Conservation (phyloP, 768 basidiomycete species). For the Clitopilus passeckerianus region DNA sequence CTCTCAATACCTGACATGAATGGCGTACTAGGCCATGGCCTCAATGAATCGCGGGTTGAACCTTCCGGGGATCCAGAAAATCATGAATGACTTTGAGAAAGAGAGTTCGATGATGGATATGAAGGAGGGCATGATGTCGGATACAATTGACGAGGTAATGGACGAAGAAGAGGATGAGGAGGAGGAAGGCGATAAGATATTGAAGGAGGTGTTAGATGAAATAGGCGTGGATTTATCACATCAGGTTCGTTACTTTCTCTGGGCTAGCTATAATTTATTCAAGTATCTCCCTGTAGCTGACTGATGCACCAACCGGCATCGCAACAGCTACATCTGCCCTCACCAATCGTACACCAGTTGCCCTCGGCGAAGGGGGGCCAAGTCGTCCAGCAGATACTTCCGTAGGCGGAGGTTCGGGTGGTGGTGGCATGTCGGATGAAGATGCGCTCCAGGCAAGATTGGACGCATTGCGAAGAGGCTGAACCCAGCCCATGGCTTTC, state of each 20-base stretch:
- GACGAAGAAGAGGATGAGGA: constrained; percentile 97
- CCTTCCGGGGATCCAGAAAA: constrained; percentile 88
- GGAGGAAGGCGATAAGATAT: constrained; percentile 90
- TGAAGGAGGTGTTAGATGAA: constrained; percentile 95
- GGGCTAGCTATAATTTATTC: neutral
- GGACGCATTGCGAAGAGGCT: constrained; percentile 81
- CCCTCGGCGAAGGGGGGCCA: constrained; percentile 64
- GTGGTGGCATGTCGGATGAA: constrained; percentile 62
- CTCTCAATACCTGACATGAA: constrained; percentile 4
- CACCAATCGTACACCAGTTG: constrained; percentile 72
- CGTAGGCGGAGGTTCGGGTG: constrained; percentile 31
- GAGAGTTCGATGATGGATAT: constrained; percentile 99
- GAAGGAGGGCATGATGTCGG: constrained; percentile 99
- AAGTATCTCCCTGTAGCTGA: constrained; percentile 48
- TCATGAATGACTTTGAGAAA: constrained; percentile 97
- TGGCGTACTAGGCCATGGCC: constrained; percentile 91
- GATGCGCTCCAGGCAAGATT: constrained; percentile 92
- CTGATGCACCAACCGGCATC: constrained; percentile 76
- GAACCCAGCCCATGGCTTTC: constrained; percentile 14
- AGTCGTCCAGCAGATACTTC: constrained; percentile 21
- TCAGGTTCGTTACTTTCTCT: constrained; percentile 40
- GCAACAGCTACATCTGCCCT: constrained; percentile 55
- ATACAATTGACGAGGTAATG: constrained; percentile 88
- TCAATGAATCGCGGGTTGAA: constrained; percentile 97
- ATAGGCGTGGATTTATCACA: constrained; percentile 92